A percentile compares a stretch with the other conserved stretches of the same genome.
Evolutionary conservation across 176 grass and related monocot species (phyloP).

Genomic region (Saccharum spontaneum): DNA sequence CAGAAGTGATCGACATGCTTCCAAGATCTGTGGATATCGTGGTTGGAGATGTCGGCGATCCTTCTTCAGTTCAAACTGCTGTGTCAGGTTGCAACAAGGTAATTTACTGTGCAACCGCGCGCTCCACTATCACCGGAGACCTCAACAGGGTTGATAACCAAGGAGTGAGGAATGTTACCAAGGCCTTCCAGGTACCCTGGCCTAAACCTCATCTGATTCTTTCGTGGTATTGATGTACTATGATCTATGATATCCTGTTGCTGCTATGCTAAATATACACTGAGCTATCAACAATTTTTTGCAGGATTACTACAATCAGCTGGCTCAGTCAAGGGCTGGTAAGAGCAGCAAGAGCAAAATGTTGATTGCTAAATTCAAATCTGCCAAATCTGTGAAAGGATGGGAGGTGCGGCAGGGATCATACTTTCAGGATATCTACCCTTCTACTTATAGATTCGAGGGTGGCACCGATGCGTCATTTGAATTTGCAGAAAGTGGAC

Average conservation of each 20-base stretch:
- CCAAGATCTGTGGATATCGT: constrained; percentile 77
- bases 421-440: constrained; percentile 70
- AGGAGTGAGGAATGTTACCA: constrained; percentile 80
- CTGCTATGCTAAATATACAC: neutral
- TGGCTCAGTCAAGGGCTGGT: constrained; percentile 91
- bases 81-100: constrained; percentile 91
- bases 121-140: constrained; percentile 86
- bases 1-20: constrained; percentile 84
- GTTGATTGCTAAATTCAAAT: constrained; percentile 87
- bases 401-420: constrained; percentile 81
- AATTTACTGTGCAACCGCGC: constrained; percentile 90
- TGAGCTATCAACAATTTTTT: constrained; percentile 15
- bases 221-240: neutral
- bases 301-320: constrained; percentile 93
- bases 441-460: constrained; percentile 60
- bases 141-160: constrained; percentile 92
- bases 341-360: constrained; percentile 99
- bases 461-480: constrained; percentile 85
- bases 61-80: constrained; percentile 60
- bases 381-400: constrained; percentile 58
- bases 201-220: constrained; percentile 8
- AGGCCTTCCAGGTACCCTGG: constrained; percentile 77
- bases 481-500: constrained; percentile 63
- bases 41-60: constrained; percentile 88
- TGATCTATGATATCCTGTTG: neutral